Evolutionary conservation across 306 rosid species (phyloP).

Genomic region (Lathyrus tuberosus): DNA sequence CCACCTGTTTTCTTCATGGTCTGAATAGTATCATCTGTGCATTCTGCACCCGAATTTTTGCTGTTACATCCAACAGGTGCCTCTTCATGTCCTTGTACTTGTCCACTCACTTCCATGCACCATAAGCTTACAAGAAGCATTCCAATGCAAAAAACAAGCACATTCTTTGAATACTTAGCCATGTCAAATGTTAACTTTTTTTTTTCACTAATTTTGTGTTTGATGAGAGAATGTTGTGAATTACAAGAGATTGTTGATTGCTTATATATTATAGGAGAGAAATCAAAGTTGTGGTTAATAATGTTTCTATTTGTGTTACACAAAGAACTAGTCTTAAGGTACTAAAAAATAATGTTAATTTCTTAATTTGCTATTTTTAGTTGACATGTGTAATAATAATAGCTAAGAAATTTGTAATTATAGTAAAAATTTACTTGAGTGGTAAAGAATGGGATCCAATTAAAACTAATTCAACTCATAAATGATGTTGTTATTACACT

Average conservation of each 20-base stretch:
- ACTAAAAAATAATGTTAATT: not conserved
- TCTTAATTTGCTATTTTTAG: not conserved
- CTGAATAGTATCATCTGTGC: too few species aligned
- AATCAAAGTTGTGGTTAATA: not conserved
- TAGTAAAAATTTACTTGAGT: not conserved
- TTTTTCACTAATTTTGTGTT: too few species aligned
- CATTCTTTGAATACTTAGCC: too few species aligned
- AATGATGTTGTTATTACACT: not conserved
- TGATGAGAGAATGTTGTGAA: not conserved
- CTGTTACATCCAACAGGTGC: too few species aligned
- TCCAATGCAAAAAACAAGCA: too few species aligned
- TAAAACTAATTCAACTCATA: not conserved
- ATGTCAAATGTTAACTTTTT: too few species aligned
- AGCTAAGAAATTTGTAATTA: not conserved
- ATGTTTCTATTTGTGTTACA: not conserved
- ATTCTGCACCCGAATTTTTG: too few species aligned
- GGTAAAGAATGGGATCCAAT: not conserved
- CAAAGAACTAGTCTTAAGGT: slow-evolving; percentile 42
- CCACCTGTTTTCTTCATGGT: too few species aligned
- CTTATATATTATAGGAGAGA: slow-evolving; percentile 17
- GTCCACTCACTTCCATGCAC: too few species aligned
- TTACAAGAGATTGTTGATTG: slow-evolving; percentile 19
- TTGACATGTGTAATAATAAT: not conserved
- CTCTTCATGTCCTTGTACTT: too few species aligned
- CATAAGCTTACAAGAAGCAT: too few species aligned